phyloP scores from a whole-genome alignment of 176 grass and related monocot species.

The Tuctoria greenei region DNA sequence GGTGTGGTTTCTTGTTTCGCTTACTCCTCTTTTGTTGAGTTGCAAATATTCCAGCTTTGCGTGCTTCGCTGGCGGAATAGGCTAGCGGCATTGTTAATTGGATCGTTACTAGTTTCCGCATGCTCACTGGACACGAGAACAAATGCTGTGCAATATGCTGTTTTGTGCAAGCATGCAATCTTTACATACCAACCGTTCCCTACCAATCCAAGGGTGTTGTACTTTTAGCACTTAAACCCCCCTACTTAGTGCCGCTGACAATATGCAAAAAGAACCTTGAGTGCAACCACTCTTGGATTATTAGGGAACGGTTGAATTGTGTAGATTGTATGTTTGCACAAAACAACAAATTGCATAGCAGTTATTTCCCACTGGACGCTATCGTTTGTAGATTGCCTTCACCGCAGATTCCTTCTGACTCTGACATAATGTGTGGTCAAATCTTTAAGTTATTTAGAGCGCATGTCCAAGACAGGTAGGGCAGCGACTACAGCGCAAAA shows the following conservation, averaged over 20 bases:
- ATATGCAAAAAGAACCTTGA: too few species aligned
- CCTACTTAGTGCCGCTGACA: too few species aligned
- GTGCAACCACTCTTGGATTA: too few species aligned
- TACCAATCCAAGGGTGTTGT: too few species aligned
- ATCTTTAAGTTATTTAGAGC: neutral
- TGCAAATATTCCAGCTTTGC: slow-evolving; percentile 11
- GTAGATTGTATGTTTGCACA: too few species aligned
- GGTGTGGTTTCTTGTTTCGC: slow-evolving; percentile 6
- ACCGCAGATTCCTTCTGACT: neutral
- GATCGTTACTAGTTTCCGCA: neutral
- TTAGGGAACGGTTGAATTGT: too few species aligned
- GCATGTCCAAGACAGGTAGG: neutral
- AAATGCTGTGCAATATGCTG: too few species aligned
- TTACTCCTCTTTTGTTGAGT: slow-evolving; percentile 8
- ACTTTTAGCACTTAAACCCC: too few species aligned
- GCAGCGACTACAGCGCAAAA: too few species aligned
- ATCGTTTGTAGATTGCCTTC: neutral
- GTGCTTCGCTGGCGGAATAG: neutral
- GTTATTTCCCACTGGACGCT: neutral
- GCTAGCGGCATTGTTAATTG: neutral
- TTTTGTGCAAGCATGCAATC: too few species aligned
- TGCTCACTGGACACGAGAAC: neutral
- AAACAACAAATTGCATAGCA: too few species aligned
- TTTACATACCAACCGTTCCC: too few species aligned
- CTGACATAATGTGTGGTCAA: neutral